phyloP scores from a whole-genome alignment of 192 early-diverging fungal species.

The Spizellomyces sp. region DNA sequence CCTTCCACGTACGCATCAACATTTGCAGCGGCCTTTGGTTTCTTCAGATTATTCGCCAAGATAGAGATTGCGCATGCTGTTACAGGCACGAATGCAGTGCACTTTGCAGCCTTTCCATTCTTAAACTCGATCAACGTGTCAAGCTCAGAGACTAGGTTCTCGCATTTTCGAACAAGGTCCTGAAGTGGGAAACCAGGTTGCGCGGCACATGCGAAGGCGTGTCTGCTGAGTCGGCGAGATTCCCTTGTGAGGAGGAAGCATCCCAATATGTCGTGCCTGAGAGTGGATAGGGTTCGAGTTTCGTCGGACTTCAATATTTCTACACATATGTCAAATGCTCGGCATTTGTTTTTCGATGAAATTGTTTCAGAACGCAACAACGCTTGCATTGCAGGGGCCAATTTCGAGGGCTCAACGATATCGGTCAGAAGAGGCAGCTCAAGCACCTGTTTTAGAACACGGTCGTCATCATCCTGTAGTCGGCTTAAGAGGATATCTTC shows the following conservation, averaged over 20 bases:
- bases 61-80: neutral
- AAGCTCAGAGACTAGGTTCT: constrained; percentile 1
- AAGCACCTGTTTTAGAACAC: constrained; percentile 50
- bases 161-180: neutral
- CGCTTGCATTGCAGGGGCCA: constrained; percentile 10
- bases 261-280: constrained; percentile 15
- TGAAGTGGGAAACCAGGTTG: constrained; percentile 4
- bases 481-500: constrained; percentile 51
- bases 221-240: neutral
- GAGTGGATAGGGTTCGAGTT: neutral
- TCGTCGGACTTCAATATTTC: constrained; percentile 2
- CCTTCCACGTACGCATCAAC: neutral
- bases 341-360: neutral
- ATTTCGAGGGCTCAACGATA: constrained; percentile 3
- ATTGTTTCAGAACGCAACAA: constrained; percentile 5
- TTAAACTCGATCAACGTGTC: neutral
- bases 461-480: constrained; percentile 56
- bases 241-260: constrained; percentile 20
- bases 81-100: neutral
- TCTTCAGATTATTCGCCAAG: constrained; percentile 5
- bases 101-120: neutral
- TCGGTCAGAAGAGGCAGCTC: constrained; percentile 23
- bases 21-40: neutral
- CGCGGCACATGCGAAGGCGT: constrained; percentile 2
- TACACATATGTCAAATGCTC: constrained; percentile 19